Evolutionary conservation across 495 filamentous ascomycete genomes (phyloP).

Genomic region (Xylaria palmicola): DNA sequence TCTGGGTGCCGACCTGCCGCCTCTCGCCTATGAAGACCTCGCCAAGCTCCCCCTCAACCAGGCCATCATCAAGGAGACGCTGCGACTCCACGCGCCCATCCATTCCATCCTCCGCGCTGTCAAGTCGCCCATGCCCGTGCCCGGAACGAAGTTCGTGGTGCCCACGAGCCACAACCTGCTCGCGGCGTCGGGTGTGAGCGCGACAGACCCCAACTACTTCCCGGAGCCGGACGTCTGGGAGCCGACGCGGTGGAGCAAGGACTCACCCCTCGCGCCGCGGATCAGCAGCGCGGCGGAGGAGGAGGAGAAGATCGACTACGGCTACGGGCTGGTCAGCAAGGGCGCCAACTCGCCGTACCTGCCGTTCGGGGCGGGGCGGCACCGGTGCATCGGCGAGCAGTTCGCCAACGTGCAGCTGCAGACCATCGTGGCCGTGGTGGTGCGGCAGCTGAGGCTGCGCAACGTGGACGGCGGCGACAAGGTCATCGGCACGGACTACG

Average conservation of each 20-base stretch:
- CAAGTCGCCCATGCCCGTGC: conserved; percentile 73
- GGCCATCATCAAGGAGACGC: conserved; percentile 74
- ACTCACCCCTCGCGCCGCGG: conserved; percentile 43
- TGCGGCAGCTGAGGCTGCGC: conserved; percentile 71
- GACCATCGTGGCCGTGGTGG: conserved; percentile 77
- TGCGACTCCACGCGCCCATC: conserved; percentile 78
- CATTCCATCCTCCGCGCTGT: conserved; percentile 85
- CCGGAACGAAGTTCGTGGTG: conserved; percentile 75
- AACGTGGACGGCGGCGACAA: conserved; percentile 67
- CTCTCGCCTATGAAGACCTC: conserved; percentile 65
- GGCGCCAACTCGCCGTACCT: conserved; percentile 85
- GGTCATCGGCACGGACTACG: conserved; percentile 82
- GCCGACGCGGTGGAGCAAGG: conserved; percentile 79
- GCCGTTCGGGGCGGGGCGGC: conserved; percentile 90
- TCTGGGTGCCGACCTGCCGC: conserved; percentile 61
- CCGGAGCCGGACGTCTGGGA: conserved; percentile 80
- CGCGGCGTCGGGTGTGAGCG: conserved; percentile 76
- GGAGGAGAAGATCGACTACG: conserved; percentile 83
- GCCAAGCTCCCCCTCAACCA: conserved; percentile 67
- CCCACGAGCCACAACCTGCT: conserved; percentile 75
- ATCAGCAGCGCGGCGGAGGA: conserved; percentile 52
- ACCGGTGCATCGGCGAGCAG: conserved; percentile 95
- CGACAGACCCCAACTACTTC: conserved; percentile 70
- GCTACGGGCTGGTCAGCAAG: conserved; percentile 89
- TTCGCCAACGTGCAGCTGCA: conserved; percentile 92